A percentile compares a stretch with the other conserved stretches of the same genome.
Evolutionary conservation across 345 rosid species (phyloP).

Genomic region (Capsella bursapastoris): DNA sequence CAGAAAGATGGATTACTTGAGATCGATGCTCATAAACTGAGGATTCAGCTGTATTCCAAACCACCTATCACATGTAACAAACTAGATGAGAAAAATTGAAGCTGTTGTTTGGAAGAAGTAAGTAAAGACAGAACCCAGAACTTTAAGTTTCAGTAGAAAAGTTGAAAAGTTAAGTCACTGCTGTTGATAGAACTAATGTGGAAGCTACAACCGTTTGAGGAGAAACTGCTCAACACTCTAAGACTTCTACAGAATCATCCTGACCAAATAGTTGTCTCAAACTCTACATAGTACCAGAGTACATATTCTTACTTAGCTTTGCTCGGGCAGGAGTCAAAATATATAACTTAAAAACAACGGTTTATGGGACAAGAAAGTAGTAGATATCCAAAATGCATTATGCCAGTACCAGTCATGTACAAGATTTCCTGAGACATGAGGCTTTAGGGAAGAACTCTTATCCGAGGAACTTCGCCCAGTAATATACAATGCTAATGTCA

Average conservation of each 20-base stretch:
- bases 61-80: slow-evolving; percentile 68
- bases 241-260: background rate
- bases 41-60: slow-evolving; percentile 93
- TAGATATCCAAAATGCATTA: background rate
- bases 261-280: background rate
- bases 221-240: background rate
- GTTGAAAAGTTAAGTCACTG: slow-evolving; percentile 7
- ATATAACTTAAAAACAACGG: background rate
- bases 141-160: slow-evolving; percentile 8
- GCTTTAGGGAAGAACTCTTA: slow-evolving; percentile 76
- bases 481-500: slow-evolving; percentile 59
- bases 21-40: slow-evolving; percentile 77
- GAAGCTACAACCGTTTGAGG: background rate
- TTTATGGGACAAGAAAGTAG: slow-evolving; percentile 14
- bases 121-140: slow-evolving; percentile 21
- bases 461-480: slow-evolving; percentile 62
- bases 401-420: slow-evolving; percentile 72
- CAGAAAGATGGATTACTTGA: slow-evolving; percentile 67
- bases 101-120: slow-evolving; percentile 15
- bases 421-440: slow-evolving; percentile 73
- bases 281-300: background rate
- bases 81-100: slow-evolving; percentile 18
- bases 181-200: background rate
- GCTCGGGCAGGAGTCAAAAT: background rate
- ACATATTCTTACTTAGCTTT: background rate